Base-by-base conservation (phyloP, 139 green algal genomes). In the Chlamydomonas sphaeroides region DNA sequence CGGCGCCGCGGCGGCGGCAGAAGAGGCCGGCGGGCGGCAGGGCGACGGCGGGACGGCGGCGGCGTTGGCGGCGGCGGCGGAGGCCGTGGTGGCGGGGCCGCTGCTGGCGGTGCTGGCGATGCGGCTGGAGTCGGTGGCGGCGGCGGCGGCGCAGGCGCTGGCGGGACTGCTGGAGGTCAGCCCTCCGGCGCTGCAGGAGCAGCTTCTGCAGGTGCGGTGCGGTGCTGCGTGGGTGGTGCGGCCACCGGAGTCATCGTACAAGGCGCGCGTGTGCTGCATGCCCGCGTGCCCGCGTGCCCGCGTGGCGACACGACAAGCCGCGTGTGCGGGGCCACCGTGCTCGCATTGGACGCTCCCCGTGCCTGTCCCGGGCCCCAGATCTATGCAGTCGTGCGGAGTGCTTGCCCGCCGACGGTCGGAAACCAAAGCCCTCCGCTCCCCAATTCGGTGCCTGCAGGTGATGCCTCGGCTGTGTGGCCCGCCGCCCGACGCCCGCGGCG, bases 51-150 rank as follows among this genome's bases (percentile, higher is more conserved):
- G 21, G 53, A 18, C 20, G 53, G 53, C 5, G 20, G 61, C 28
- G 28, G 35, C 18, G 53, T 18, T n/a, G 53, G 53, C 53, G 53
- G 21, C 17, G 53, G 53, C 53, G 15, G 53, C 53, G 32, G 32
- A 65, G 39, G 26, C 53, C 59, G 74, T 80, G 59, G 74, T 80
- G 68, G 57, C 59, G 59, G 74, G 74, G 59, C 74, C 41, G 74
- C 21, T 82, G 30, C 42, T 73, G 45, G 61, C n/a, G 23, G 41
- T 82, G 41, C 75, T 72, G 36, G 42, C 62, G n/a, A 39, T 36
- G 38, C 42, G 51, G 61, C 61, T 72, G 32, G 62, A 51, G 14
- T 0, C 69, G 18, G 42, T 71, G 20, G 75, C 62, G 2, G 23
- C 61, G 32, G 75, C 75, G 2, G 42, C 45, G 42, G 49, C 42